These are phyloP conservation scores for Austropuccinia psidii DNA, from an alignment of 1,284 basidiomycete species.

Conservation along the genomic window DNA sequence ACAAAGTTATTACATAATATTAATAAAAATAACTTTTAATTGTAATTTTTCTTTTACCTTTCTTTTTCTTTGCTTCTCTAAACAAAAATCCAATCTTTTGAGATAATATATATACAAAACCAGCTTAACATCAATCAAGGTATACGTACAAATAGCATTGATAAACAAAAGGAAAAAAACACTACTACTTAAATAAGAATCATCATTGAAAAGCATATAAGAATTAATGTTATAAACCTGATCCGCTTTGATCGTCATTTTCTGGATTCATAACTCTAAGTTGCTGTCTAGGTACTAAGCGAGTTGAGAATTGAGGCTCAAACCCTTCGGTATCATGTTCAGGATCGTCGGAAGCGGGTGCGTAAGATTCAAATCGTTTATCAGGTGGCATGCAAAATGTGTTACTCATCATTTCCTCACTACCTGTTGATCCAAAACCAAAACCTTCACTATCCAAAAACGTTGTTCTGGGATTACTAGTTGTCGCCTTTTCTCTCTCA, in stretches of 20 bases:
- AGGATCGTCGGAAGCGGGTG: constrained; percentile 22
- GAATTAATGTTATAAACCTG: too few species aligned
- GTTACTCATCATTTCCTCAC: constrained; percentile 4
- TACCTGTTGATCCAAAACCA: not conserved
- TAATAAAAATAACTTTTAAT: too few species aligned
- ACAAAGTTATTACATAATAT: too few species aligned
- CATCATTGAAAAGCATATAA: too few species aligned
- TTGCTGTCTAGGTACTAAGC: constrained; percentile 16
- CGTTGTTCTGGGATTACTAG: not conserved
- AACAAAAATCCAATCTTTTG: too few species aligned
- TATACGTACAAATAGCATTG: too few species aligned
- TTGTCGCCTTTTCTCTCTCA: not conserved
- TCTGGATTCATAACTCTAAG: constrained; percentile 31
- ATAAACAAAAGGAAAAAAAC: too few species aligned
- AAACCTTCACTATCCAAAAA: constrained; percentile 18
- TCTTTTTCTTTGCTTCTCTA: too few species aligned
- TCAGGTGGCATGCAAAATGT: constrained; percentile 21
- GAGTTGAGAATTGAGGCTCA: constrained; percentile 31
- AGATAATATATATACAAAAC: too few species aligned
- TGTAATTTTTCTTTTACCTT: too few species aligned
- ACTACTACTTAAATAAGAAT: too few species aligned
- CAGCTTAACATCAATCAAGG: too few species aligned
- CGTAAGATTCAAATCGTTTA: constrained; percentile 16
- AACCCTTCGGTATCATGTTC: constrained; percentile 34
- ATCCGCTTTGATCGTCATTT: constrained; percentile 15